Base-by-base conservation (phyloP, 257 asterid species). In the Solanum habrochaites region DNA sequence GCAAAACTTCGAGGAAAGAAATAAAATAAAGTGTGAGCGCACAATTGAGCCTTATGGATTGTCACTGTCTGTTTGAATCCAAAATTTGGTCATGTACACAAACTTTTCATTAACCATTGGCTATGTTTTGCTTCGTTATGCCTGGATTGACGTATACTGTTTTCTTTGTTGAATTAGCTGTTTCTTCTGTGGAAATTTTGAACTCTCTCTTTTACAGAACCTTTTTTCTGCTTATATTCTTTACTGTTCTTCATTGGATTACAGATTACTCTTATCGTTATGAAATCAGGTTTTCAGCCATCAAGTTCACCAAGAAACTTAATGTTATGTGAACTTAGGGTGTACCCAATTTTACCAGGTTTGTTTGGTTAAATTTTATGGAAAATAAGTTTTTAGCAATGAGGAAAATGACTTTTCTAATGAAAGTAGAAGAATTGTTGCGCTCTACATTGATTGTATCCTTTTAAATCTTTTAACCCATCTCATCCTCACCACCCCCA, bases 1-100 rank as follows among this genome's bases (percentile, higher is more conserved):
- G 93, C 56, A 7, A 96, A 93, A 86, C 91, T 96, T 92, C 93
- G 98, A 60, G 98, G 98, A 73, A 96, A 94, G 92, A 94, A 94
- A 83, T 96, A 88, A 94, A 94, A 83, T 96, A 88, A 87, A 35
- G n/a, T 16, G n/a, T 14, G 32, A 10, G 52, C 14, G 27, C 42
- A 78, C 66, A 45, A 78, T 66, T 27, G 78, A 37, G 52, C 78
- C 80, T 40, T 86, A 25, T 62, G 90, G 70, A 40, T 86, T 83
- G 74, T 70, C 71, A n/a, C 66, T 74, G 86, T 87, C 67, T 58
- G 47, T 85, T 85, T 90, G 84, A 86, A 89, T 87, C 86, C 77
- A 87, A 82, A 89, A 87, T 82, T 90, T 86, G 87, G 87, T 85
- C 86, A 87, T 91, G 90, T 91, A 91, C 87, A 90, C 88, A 88